Evolutionary conservation across 352 stramenopile genomes (phyloP), one percentile per base, ranked within the genome.

Genomic region (Phytophthora ohioensis): DNA sequence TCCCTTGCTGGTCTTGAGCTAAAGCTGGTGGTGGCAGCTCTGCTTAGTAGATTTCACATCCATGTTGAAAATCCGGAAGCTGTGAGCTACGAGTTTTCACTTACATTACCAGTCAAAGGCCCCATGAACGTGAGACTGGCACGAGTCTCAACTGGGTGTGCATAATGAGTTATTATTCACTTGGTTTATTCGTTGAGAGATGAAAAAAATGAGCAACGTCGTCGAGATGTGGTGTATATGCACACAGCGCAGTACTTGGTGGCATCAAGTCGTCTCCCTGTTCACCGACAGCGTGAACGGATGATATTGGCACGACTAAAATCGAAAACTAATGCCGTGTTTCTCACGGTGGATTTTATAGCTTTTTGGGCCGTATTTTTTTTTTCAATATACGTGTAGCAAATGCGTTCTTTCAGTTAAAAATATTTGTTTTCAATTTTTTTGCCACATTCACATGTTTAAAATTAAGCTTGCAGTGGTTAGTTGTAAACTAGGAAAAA

Each of bases 231-330:
- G 17, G 61, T 63, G 42, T 52, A 52, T 45, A 56, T 60, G 48
- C 52, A 69, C 27, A 63, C 42, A 2, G 9, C 21, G 32, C 10
- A 42, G 42, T 69, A 87, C 52, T 64, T 78, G 15, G 62, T 73
- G 9, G 71, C 62, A 21, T 49, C 85, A 13, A 41, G 49, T 27
- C 56, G 52, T 35, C 65, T 87, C 9, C 76, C 79, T 0, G 69
- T 89, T 11, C 76, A 89, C 38, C 64, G 54, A 17, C 35, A 73
- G 2, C 76, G 81, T 38, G 78, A 87, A 49, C 55, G 64, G 42
- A 86, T 84, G 81, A 85, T 76, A 30, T 55, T 86, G 10, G 71
- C 71, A n/a, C 62, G 87, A 52, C 62, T 82, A 1, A 46, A 67
- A 21, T 21, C 21, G 21, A 21, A 21, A 21, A 21, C 21, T 21